Conservation (phyloP, 2,329 filamentous ascomycete genomes). For the Corinectria fuckeliana region DNA sequence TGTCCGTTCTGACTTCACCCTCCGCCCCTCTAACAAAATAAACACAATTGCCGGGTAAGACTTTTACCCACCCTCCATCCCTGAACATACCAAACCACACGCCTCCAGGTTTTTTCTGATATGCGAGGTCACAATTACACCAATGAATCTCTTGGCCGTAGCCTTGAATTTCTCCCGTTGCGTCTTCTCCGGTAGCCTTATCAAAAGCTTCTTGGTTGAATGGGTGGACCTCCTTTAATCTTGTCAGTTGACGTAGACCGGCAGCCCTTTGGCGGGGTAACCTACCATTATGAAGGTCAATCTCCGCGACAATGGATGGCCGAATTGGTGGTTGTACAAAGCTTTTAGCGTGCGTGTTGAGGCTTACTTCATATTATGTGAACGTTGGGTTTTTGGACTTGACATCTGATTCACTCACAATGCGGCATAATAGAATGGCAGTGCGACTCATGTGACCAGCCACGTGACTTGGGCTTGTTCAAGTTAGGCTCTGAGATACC, state of each 20-base stretch:
- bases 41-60: neutral
- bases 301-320: neutral
- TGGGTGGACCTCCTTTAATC: neutral
- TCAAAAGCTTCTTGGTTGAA: neutral
- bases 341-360: neutral
- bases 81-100: neutral
- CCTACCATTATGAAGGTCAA: too few relatives aligned
- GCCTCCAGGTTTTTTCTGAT: neutral
- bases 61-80: neutral
- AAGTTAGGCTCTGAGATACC: too few relatives aligned
- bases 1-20: neutral
- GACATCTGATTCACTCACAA: too few relatives aligned
- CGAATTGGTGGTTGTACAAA: neutral
- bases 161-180: neutral
- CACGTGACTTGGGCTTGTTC: neutral
- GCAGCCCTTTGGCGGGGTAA: too few relatives aligned
- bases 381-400: neutral
- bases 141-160: neutral
- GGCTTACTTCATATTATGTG: neutral
- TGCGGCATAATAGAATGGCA: too few relatives aligned
- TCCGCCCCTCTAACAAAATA: neutral
- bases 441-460: neutral
- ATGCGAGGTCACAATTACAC: neutral
- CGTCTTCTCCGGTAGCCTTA: neutral
- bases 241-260: neutral